phyloP scores from a whole-genome alignment of 495 filamentous ascomycete species.

The Hypoxylon perforatum region DNA sequence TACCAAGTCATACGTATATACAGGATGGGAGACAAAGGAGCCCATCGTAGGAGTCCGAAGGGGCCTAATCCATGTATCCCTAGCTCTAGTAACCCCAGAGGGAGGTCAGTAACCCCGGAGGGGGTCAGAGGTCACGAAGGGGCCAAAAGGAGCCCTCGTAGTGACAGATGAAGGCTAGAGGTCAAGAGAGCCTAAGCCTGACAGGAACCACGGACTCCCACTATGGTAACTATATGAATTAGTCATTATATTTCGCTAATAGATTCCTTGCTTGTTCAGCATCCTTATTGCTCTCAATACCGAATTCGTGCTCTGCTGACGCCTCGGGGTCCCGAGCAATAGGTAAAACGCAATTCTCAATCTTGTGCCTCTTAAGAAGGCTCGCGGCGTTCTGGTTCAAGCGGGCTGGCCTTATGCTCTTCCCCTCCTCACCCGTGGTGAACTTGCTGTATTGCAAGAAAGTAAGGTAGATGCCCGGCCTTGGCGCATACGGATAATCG shows the following conservation, averaged over 20 bases:
- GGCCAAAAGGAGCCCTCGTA: too few relatives aligned
- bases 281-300: neutral
- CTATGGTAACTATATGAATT: neutral
- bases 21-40: too few relatives aligned
- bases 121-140: too few relatives aligned
- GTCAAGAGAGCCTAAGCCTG: too few relatives aligned
- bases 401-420: neutral
- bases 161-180: too few relatives aligned
- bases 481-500: neutral
- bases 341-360: neutral
- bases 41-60: too few relatives aligned
- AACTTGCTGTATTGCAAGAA: slow-evolving; percentile 3
- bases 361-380: slow-evolving; percentile 1
- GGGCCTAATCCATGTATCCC: too few relatives aligned
- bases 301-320: neutral
- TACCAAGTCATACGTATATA: too few relatives aligned
- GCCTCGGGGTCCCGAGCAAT: neutral
- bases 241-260: neutral
- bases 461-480: neutral
- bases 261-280: slow-evolving; percentile 1
- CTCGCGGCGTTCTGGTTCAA: neutral
- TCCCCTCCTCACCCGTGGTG: neutral
- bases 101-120: too few relatives aligned
- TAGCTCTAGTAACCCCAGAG: too few relatives aligned
- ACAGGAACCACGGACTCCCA: too few relatives aligned